These are phyloP conservation scores for Recurvomyces mirabilis DNA, from an alignment of 495 filamentous ascomycete species.

Conservation along the genomic window DNA sequence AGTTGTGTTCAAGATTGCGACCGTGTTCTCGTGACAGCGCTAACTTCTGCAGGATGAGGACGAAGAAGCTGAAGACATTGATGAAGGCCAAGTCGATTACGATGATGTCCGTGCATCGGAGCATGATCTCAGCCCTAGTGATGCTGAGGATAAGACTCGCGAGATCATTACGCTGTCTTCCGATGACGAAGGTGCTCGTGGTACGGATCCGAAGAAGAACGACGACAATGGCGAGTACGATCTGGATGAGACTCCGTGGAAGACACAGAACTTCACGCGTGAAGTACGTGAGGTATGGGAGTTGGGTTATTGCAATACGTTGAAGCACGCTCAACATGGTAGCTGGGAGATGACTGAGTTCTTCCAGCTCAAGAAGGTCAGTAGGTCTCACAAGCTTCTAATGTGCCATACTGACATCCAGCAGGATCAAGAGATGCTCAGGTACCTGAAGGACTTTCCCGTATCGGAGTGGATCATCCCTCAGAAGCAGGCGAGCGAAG, in stretches of 20 bases:
- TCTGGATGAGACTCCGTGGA: background rate
- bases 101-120: background rate
- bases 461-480: slow-evolving; percentile 10
- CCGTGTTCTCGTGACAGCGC: too few relatives aligned
- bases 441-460: slow-evolving; percentile 16
- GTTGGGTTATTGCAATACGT: background rate
- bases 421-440: slow-evolving; percentile 11
- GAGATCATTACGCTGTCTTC: slow-evolving; percentile 5
- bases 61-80: background rate
- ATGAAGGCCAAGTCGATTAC: slow-evolving; percentile 9
- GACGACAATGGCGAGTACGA: background rate
- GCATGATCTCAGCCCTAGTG: background rate
- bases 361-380: slow-evolving; percentile 11
- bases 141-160: background rate
- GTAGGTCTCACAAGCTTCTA: background rate
- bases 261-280: background rate
- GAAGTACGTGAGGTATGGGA: slow-evolving; percentile 2
- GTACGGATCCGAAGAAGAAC: background rate
- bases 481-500: slow-evolving; percentile 1
- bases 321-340: background rate
- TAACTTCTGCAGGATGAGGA: slow-evolving; percentile 4
- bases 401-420: background rate
- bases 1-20: too few relatives aligned
- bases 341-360: slow-evolving; percentile 10
- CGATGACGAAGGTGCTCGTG: background rate